Evolutionary conservation across 306 rosid genomes (phyloP).

Genomic region (Dalbergia cochinchinensis): DNA sequence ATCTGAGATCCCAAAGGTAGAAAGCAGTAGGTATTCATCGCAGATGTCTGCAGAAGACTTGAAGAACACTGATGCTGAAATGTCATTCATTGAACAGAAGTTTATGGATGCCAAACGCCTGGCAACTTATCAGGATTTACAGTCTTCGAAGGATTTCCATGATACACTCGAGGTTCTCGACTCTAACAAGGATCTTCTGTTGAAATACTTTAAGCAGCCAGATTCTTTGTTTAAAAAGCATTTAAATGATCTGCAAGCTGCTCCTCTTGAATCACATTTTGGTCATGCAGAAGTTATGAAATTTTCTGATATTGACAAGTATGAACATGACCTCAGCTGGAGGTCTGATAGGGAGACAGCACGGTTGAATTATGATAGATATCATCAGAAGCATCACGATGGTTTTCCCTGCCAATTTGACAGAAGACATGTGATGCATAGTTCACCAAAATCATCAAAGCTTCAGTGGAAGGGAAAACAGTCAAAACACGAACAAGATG

Average conservation of each 20-base stretch:
- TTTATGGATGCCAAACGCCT: slow-evolving; percentile 93
- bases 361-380: slow-evolving; percentile 49
- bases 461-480: slow-evolving; percentile 52
- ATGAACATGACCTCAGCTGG: slow-evolving; percentile 54
- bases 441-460: slow-evolving; percentile 59
- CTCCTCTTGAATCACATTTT: slow-evolving; percentile 59
- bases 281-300: slow-evolving; percentile 53
- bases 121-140: slow-evolving; percentile 73
- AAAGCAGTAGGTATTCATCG: slow-evolving; percentile 61
- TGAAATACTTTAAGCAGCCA: slow-evolving; percentile 83
- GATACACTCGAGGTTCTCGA: slow-evolving; percentile 85
- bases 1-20: slow-evolving; percentile 66
- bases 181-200: slow-evolving; percentile 86
- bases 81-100: slow-evolving; percentile 85
- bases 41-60: slow-evolving; percentile 54
- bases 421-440: slow-evolving; percentile 50
- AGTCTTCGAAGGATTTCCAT: slow-evolving; percentile 76
- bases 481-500: slow-evolving; percentile 44
- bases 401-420: slow-evolving; percentile 56
- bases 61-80: slow-evolving; percentile 70
- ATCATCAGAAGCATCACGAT: slow-evolving; percentile 61
- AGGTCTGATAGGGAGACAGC: slow-evolving; percentile 59
- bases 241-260: slow-evolving; percentile 73
- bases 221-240: slow-evolving; percentile 90
- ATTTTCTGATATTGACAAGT: slow-evolving; percentile 56